phyloP scores from a whole-genome alignment of 1,284 basidiomycete species.

The Schizophyllum amplum region DNA sequence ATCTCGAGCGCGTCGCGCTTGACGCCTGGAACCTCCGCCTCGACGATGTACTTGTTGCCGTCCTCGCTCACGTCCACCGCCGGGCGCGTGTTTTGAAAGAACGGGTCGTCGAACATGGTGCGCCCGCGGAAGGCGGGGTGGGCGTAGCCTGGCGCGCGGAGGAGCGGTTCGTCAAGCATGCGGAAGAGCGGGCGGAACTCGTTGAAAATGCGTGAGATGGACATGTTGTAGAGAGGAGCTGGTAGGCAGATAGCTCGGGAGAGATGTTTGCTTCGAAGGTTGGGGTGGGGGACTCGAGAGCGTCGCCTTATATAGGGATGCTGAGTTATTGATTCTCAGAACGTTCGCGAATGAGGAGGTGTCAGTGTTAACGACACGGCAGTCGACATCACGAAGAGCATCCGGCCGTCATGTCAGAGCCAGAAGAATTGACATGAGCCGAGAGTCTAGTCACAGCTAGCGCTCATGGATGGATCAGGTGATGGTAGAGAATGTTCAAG shows the following conservation, averaged over 20 bases:
- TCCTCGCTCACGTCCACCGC: constrained; percentile 62
- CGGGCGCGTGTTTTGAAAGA: constrained; percentile 24
- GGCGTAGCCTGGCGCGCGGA: background rate
- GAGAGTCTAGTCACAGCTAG: too few relatives aligned
- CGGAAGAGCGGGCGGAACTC: constrained; percentile 71
- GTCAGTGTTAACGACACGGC: too few relatives aligned
- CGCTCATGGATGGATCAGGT: too few relatives aligned
- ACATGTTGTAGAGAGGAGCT: constrained; percentile 33
- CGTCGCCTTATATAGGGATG: too few relatives aligned
- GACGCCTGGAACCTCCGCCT: constrained; percentile 72
- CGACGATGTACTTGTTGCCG: constrained; percentile 55
- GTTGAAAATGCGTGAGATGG: constrained; percentile 56
- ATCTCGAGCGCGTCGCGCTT: constrained; percentile 72
- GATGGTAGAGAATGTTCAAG: background rate
- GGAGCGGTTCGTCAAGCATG: constrained; percentile 37
- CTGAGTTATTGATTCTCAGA: too few relatives aligned
- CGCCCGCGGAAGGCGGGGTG: constrained; percentile 8
- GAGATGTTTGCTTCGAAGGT: background rate
- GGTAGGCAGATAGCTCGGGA: background rate
- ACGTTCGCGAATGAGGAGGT: too few relatives aligned
- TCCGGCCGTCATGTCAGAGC: too few relatives aligned
- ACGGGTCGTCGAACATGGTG: constrained; percentile 41
- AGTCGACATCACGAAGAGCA: too few relatives aligned
- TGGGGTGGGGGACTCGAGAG: too few relatives aligned
- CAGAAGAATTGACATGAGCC: too few relatives aligned